phyloP scores from a whole-genome alignment of 2,329 filamentous ascomycete species.

The Calonectria hawksworthii region DNA sequence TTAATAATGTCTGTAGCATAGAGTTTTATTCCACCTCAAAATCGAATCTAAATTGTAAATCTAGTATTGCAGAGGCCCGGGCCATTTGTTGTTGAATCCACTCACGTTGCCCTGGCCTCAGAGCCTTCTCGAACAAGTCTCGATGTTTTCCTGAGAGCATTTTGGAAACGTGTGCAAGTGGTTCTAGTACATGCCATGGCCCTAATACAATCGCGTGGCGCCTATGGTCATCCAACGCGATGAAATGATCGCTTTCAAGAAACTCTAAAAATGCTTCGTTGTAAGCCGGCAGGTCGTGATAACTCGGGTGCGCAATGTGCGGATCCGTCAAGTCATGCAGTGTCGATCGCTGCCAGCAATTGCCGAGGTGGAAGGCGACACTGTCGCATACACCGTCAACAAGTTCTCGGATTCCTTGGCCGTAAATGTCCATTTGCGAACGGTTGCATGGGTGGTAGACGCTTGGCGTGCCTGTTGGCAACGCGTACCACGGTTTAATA shows the following conservation, averaged over 20 bases:
- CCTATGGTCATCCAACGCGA: conserved; percentile 7
- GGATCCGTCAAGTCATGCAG: conserved; percentile 7
- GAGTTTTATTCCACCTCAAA: background rate
- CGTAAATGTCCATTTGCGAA: background rate
- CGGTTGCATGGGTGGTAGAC: background rate
- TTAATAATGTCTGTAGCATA: background rate
- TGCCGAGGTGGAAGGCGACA: conserved; percentile 29
- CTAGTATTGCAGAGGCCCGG: background rate
- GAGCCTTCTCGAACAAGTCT: background rate
- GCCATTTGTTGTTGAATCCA: background rate
- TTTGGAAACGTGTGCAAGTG: background rate
- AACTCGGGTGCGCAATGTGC: conserved; percentile 20
- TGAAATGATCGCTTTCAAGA: conserved; percentile 3
- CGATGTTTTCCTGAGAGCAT: conserved; percentile 1
- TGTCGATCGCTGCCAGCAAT: conserved; percentile 1
- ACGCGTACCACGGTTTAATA: background rate
- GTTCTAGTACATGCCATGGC: conserved; percentile 20
- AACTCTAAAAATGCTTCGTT: conserved; percentile 6
- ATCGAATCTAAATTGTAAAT: background rate
- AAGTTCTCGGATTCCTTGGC: conserved; percentile 3
- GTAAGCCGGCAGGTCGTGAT: conserved; percentile 10
- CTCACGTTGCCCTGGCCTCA: conserved; percentile 21
- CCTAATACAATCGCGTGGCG: conserved; percentile 13
- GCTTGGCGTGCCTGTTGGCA: no score
- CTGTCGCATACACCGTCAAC: conserved; percentile 24